These are phyloP conservation scores for Phylloporus sp. DNA, from an alignment of 768 basidiomycete genomes.

Conservation along the genomic window DNA sequence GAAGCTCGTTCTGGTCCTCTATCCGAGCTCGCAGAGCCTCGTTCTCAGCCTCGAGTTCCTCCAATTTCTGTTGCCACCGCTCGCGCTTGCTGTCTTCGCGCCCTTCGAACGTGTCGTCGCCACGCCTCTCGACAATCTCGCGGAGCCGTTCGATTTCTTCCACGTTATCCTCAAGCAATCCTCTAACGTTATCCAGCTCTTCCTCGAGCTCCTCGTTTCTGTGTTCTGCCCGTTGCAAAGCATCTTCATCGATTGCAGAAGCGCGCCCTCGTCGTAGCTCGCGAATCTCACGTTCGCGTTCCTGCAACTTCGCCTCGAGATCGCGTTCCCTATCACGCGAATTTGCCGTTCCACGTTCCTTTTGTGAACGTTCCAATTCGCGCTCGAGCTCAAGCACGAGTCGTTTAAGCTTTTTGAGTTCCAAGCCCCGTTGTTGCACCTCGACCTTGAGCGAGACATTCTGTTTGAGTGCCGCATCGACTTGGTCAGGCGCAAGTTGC, in stretches of 20 bases:
- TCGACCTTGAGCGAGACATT: constrained; percentile 93
- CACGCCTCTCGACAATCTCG: constrained; percentile 60
- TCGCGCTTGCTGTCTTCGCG: constrained; percentile 39
- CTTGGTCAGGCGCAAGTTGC: constrained; percentile 86
- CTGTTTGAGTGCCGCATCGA: constrained; percentile 87
- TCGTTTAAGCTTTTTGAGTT: constrained; percentile 90
- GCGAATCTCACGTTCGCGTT: constrained; percentile 63
- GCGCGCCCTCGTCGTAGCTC: constrained; percentile 56
- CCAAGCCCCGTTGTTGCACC: constrained; percentile 83
- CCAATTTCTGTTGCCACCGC: constrained; percentile 46
- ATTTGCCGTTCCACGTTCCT: constrained; percentile 37
- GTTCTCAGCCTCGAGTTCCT: constrained; percentile 60
- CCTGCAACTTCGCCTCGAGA: constrained; percentile 71
- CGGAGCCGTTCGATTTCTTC: constrained; percentile 76
- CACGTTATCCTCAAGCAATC: constrained; percentile 73
- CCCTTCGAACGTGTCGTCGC: constrained; percentile 40
- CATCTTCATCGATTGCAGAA: constrained; percentile 44
- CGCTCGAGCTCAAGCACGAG: constrained; percentile 80
- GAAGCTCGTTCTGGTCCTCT: constrained; percentile 55
- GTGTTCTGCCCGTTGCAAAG: constrained; percentile 51
- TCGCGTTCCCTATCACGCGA: constrained; percentile 60
- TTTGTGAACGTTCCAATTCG: constrained; percentile 69
- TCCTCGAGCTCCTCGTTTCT: constrained; percentile 70
- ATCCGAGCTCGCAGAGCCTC: constrained; percentile 55
- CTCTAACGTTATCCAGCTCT: constrained; percentile 66